A percentile compares a stretch with the other conserved stretches of the same genome.
Conservation (phyloP, 257 asterid genomes). For the Rhazya stricta region DNA sequence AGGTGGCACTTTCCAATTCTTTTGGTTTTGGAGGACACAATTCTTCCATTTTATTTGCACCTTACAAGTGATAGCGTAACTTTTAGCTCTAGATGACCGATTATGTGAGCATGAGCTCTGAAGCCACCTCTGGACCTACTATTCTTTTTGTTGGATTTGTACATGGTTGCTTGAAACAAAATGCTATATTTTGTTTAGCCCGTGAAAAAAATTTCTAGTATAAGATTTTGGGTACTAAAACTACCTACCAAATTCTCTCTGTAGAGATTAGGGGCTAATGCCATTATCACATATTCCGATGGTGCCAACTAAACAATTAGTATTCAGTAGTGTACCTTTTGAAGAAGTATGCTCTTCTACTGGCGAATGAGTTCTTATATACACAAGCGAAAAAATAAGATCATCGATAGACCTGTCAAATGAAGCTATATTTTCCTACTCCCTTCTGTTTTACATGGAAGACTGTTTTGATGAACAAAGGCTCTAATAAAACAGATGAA, state of each 20-base stretch:
- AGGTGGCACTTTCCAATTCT: constrained; percentile 46
- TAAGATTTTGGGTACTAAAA: too few relatives aligned
- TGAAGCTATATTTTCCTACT: background rate
- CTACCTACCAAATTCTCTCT: background rate
- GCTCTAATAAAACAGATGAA: background rate
- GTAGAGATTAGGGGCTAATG: too few relatives aligned
- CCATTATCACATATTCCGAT: too few relatives aligned
- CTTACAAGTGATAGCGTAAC: constrained; percentile 16
- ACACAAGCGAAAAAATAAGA: too few relatives aligned
- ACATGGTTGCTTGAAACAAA: background rate
- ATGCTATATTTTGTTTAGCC: background rate
- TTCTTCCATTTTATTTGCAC: constrained; percentile 36
- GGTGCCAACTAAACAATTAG: too few relatives aligned
- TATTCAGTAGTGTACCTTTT: too few relatives aligned
- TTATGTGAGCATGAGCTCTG: background rate
- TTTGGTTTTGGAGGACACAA: constrained; percentile 45
- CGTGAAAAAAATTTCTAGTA: too few relatives aligned
- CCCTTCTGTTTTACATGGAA: background rate
- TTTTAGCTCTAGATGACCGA: background rate
- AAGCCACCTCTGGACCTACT: background rate
- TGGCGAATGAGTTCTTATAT: too few relatives aligned
- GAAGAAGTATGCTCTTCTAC: too few relatives aligned
- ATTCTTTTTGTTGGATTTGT: background rate
- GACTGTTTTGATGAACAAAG: background rate
- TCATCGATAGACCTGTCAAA: background rate